A percentile compares a stretch with the other conserved stretches of the same genome.
phyloP scores from a whole-genome alignment of 2,329 filamentous ascomycete species.

The Phialocephala subalpina region DNA sequence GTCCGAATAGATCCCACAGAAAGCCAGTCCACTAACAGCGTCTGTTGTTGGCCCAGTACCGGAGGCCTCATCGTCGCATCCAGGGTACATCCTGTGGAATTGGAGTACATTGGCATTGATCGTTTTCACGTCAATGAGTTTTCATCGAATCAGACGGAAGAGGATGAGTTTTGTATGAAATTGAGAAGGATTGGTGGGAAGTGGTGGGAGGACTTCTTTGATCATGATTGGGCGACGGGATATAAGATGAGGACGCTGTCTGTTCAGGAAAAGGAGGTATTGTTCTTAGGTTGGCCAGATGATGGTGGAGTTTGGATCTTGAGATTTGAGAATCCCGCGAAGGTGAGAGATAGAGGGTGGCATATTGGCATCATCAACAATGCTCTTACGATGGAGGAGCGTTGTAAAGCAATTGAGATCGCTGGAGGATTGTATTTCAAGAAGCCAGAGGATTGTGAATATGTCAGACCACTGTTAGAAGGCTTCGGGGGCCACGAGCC shows the following conservation, averaged over 20 bases:
- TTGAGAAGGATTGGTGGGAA: not conserved
- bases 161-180: constrained; percentile 6
- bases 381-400: constrained; percentile 27
- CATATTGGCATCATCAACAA: constrained; percentile 10
- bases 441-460: constrained; percentile 26
- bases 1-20: not conserved
- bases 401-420: constrained; percentile 25
- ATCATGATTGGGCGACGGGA: not conserved
- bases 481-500: constrained; percentile 25
- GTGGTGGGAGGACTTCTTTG: not conserved
- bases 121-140: not conserved
- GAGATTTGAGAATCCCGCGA: not conserved
- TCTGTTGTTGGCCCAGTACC: not conserved
- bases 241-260: not conserved
- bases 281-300: constrained; percentile 14
- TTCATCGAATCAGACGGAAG: not conserved
- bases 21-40: not conserved
- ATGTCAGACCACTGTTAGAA: constrained; percentile 18
- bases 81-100: not conserved
- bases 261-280: not conserved
- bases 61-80: not conserved
- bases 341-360: not conserved
- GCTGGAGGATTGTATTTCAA: constrained; percentile 21
- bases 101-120: not conserved
- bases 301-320: constrained; percentile 13